phyloP scores from a whole-genome alignment of 2,329 filamentous ascomycete genomes.

The Botrytis galanthina region DNA sequence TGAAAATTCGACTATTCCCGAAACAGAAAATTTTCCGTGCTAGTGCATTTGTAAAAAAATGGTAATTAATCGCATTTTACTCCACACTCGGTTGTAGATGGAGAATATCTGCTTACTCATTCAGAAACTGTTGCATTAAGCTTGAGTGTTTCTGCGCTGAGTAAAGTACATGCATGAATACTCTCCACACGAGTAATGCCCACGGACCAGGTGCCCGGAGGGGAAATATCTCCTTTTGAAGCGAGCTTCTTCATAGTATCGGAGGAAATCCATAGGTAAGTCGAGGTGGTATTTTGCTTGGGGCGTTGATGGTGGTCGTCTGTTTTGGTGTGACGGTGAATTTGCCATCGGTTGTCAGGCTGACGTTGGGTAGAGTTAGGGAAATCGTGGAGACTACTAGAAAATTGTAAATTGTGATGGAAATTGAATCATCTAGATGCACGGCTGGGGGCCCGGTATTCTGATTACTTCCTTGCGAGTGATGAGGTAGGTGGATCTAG shows the following conservation, averaged over 20 bases:
- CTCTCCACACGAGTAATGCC: neutral
- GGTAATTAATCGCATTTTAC: neutral
- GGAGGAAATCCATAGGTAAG: neutral
- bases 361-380: neutral
- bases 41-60: neutral
- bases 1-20: neutral
- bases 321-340: neutral
- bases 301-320: neutral
- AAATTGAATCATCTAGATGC: neutral
- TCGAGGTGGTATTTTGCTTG: neutral
- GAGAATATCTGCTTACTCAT: neutral
- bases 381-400: neutral
- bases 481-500: neutral
- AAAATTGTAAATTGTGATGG: neutral
- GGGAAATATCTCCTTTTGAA: neutral
- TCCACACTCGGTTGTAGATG: neutral
- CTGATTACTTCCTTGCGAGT: neutral
- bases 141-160: neutral
- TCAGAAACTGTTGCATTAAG: neutral
- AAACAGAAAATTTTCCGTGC: neutral
- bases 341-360: neutral
- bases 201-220: neutral
- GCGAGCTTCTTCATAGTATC: neutral
- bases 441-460: neutral
- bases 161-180: neutral